Evolutionary conservation across 2,329 filamentous ascomycete species (phyloP), one percentile per base, ranked within the genome.

Genomic region (Penicillium glabrum): DNA sequence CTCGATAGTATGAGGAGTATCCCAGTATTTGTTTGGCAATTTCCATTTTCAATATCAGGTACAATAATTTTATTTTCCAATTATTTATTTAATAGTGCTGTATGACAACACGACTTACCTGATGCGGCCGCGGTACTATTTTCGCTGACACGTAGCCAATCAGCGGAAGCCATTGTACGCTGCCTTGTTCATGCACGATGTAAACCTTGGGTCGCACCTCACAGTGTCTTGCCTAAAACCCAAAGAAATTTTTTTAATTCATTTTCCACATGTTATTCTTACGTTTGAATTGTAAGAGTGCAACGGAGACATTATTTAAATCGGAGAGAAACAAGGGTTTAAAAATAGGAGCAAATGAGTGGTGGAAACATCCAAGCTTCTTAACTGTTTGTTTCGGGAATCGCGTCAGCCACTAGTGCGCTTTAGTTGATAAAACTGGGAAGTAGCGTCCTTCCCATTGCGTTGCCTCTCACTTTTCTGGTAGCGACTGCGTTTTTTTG

Each of bases 61-160:
- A 33, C 31, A 33, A 13, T 5, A 33, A 33, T 33, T 33, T 3
- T 33, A 14, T 19, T 39, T 39, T 19, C n/a, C 35, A 1, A 39
- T n/a, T 39, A 41, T 41, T 21, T 23, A 14, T 10, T 23, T 13
- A 8, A 48, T 16, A 24, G 29, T 33, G 19, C 43, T 33, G 51
- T 53, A 61, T 60, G 57, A 60, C 60, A 61, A 54, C 53, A 62
- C 45, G 58, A 60, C 53, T 58, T n/a, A 37, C 24, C 43, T n/a
- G 39, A n/a, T 16, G 21, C 35, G 53, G 24, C 55, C 41, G 49
- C 37, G 37, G 53, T 33, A 14, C 54, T 59, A 59, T 59, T 57
- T 60, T 57, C 52, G 27, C 53, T 51, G 57, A 60, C 41, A 57
- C 57, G 13, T n/a, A 49, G 21, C 54, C 54, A 54, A 57, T 60